Percentiles rank a stretch among this genome's conserved stretches.
Evolutionary conservation across 2,329 filamentous ascomycete species (phyloP).

Genomic region (Trichoderma sp.): DNA sequence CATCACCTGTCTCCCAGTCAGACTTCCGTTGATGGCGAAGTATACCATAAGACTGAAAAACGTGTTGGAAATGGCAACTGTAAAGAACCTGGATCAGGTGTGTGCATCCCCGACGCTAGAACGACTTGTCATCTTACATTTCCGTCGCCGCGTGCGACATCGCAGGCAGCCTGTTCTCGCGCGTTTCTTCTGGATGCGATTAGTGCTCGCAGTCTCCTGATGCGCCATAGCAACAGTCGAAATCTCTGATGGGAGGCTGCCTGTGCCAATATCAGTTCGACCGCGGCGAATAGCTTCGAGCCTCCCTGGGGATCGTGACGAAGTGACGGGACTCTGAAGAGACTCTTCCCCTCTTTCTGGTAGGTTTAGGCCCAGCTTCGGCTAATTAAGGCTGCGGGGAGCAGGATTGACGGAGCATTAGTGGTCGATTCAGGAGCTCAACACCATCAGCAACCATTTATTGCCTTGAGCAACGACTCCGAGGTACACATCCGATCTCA

Average conservation of each 20-base stretch:
- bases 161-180: slow-evolving; percentile 15
- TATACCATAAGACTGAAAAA: not conserved
- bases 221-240: not conserved
- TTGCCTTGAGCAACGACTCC: not conserved
- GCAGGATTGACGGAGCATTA: not conserved
- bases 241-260: too few relatives aligned
- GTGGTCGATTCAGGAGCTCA: not conserved
- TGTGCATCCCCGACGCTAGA: not conserved
- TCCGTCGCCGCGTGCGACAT: slow-evolving; percentile 15
- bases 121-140: slow-evolving; percentile 9
- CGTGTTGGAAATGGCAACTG: not conserved
- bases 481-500: too few relatives aligned
- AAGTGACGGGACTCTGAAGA: not conserved
- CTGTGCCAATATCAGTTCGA: too few relatives aligned
- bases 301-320: not conserved
- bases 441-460: not conserved
- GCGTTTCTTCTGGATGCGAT: not conserved
- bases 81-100: not conserved
- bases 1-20: slow-evolving; percentile 2
- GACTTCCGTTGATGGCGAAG: too few relatives aligned
- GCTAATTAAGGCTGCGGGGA: not conserved
- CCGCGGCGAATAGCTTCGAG: not conserved
- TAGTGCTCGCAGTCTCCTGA: not conserved
- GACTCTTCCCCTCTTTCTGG: not conserved
- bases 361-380: slow-evolving; percentile 19